Conservation (phyloP, 2,329 filamentous ascomycete species). For the Alternaria dauci region DNA sequence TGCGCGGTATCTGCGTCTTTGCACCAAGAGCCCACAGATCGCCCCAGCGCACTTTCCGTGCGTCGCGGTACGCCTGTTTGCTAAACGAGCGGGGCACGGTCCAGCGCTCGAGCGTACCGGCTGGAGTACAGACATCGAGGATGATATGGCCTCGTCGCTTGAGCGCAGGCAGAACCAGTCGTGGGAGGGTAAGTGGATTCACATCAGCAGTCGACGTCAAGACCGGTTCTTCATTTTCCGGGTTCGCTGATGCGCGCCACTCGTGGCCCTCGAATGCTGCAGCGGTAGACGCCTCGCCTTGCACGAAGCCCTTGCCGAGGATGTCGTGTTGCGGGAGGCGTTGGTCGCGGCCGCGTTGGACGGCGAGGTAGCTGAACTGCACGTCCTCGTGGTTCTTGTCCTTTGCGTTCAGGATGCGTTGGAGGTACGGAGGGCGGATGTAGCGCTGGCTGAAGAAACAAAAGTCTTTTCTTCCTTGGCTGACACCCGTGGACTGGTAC, state of each 20-base stretch:
- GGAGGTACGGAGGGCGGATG: slow-evolving; percentile 82
- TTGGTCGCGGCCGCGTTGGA: slow-evolving; percentile 77
- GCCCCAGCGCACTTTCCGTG: slow-evolving; percentile 88
- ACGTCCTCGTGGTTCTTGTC: slow-evolving; percentile 88
- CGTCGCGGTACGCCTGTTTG: slow-evolving; percentile 86
- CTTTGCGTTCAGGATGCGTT: slow-evolving; percentile 73
- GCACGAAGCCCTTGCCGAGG: slow-evolving; percentile 46
- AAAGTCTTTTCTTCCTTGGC: slow-evolving; percentile 81
- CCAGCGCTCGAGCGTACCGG: slow-evolving; percentile 89
- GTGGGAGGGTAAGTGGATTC: slow-evolving; percentile 73
- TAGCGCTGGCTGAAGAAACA: slow-evolving; percentile 93
- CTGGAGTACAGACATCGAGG: slow-evolving; percentile 88
- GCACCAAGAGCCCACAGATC: slow-evolving; percentile 95
- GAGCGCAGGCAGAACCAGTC: slow-evolving; percentile 79
- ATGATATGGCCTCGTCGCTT: slow-evolving; percentile 90
- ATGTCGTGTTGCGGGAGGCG: slow-evolving; percentile 52
- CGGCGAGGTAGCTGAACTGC: slow-evolving; percentile 86
- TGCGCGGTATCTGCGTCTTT: slow-evolving; percentile 76
- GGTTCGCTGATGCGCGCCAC: slow-evolving; percentile 23
- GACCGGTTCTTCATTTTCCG: slow-evolving; percentile 33
- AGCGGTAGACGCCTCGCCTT: slow-evolving; percentile 67
- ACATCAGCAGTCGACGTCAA: slow-evolving; percentile 44
- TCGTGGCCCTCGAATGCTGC: slow-evolving; percentile 77
- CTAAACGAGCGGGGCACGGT: slow-evolving; percentile 84
- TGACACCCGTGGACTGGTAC: slow-evolving; percentile 76